These are phyloP conservation scores for Euryodendron excelsum DNA, from an alignment of 148 eudicot genomes.

Conservation along the genomic window DNA sequence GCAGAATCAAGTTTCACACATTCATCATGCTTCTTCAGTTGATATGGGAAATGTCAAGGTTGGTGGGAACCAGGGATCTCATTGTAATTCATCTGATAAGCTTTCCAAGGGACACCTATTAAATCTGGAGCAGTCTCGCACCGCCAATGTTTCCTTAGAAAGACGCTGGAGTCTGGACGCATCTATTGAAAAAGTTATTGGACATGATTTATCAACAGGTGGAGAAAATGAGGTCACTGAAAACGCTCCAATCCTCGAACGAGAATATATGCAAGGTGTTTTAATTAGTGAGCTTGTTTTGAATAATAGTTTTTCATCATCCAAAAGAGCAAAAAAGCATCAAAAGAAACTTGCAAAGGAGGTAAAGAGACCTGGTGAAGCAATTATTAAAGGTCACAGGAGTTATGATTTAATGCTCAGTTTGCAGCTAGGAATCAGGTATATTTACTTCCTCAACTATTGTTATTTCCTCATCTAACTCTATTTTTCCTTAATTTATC, in stretches of 20 bases:
- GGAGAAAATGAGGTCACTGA: conserved; percentile 43
- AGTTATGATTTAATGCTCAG: conserved; percentile 98
- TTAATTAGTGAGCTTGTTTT: conserved; percentile 84
- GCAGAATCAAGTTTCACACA: conserved; percentile 72
- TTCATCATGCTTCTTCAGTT: conserved; percentile 66
- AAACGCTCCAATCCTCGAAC: conserved; percentile 65
- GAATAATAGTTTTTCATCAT: conserved; percentile 54
- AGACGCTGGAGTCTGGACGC: conserved; percentile 95
- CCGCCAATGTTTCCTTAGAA: conserved; percentile 58
- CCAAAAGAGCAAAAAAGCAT: conserved; percentile 62
- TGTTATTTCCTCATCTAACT: background rate
- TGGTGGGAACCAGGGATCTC: conserved; percentile 44
- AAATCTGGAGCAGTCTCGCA: conserved; percentile 48
- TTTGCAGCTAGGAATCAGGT: conserved; percentile 99
- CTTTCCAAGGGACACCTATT: conserved; percentile 42
- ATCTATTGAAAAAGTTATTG: conserved; percentile 79
- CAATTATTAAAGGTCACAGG: conserved; percentile 94
- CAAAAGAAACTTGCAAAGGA: conserved; percentile 74
- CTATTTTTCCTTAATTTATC: background rate
- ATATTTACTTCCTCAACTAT: conserved; percentile 14
- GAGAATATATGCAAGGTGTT: conserved; percentile 99
- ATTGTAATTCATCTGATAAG: conserved; percentile 42
- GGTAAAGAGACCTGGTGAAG: conserved; percentile 88
- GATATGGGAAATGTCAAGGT: conserved; percentile 65
- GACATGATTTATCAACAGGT: conserved; percentile 45